Base-by-base conservation (phyloP, 164 flowering plant species). In the Berberis thunbergii region DNA sequence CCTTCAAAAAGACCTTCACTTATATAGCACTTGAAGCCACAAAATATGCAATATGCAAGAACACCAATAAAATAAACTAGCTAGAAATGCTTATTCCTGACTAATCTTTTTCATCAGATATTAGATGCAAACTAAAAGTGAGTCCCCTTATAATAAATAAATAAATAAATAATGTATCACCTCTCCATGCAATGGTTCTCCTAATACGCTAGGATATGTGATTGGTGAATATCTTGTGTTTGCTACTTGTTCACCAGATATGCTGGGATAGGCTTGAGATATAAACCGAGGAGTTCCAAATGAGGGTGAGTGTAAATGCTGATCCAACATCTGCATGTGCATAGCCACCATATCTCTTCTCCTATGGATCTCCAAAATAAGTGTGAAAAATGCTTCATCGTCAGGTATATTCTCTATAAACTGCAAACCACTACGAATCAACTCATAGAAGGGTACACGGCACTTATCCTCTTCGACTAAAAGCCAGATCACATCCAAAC, bases 261-360 rank as follows among this genome's bases (percentile, higher is more conserved):
- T 49, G 69, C 71, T 89, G 54, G 86, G 81, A 67, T 84, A 73
- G 39, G 82, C 81, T 69, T 80, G 91, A 60, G 87, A 75, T 43
- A 87, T 45, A 70, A 84, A 78, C 55, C 99, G 76, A 53, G 81
- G 90, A 62, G 91, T 89, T 50, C 92, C 99, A 82, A 95, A 95
- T 59, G 97, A 79, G 43, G 97, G 99, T 76, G 96, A 89, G 59
- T 95, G 97, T 64, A 95, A 92, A 67, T 95, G 99, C 56, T 89
- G 97, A 79, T 95, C 99, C 62, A 95, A 73, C 97, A 95, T 95
- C 69, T 80, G 94, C 99, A 95, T 95, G 79, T 95, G 97, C 86
- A 82, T 85, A 11, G 99, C 99, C 84, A 95, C 89, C 94, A 85
- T 84, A 80, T 95, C 97, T 65, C 99, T 81, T 73, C 97, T 92